A percentile compares a stretch with the other conserved stretches of the same genome.
Evolutionary conservation across 192 early-diverging fungal species (phyloP).

Genomic region (Funneliformis mosseae): DNA sequence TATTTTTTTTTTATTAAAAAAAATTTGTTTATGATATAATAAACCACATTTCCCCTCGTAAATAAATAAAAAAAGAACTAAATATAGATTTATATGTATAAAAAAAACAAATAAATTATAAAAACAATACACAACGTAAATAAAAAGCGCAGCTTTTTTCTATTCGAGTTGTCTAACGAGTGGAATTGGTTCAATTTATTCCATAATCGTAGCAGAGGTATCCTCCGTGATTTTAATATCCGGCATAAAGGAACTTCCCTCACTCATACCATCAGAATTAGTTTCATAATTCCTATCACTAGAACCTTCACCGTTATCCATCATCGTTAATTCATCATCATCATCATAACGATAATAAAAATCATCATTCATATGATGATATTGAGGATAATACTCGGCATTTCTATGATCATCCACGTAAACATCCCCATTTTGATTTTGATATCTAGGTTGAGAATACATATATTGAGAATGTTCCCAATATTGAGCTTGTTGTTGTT

Average conservation of each 20-base stretch:
- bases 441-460: conserved; percentile 10
- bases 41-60: no score
- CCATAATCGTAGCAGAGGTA: background rate
- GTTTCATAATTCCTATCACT: background rate
- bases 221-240: background rate
- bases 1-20: no score
- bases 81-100: no score
- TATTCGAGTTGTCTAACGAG: background rate
- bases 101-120: background rate
- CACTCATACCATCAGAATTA: background rate
- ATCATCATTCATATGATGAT: background rate
- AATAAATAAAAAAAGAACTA: no score
- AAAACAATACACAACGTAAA: background rate
- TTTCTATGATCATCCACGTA: background rate
- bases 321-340: background rate
- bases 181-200: background rate
- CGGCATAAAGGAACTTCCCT: background rate
- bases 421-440: background rate
- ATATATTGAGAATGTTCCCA: background rate
- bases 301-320: background rate
- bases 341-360: background rate
- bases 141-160: background rate
- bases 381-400: background rate
- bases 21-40: no score
- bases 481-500: conserved; percentile 26